Evolutionary conservation across 768 basidiomycete species (phyloP), one percentile per base, ranked within the genome.

Genomic region (Amanita rimosa): DNA sequence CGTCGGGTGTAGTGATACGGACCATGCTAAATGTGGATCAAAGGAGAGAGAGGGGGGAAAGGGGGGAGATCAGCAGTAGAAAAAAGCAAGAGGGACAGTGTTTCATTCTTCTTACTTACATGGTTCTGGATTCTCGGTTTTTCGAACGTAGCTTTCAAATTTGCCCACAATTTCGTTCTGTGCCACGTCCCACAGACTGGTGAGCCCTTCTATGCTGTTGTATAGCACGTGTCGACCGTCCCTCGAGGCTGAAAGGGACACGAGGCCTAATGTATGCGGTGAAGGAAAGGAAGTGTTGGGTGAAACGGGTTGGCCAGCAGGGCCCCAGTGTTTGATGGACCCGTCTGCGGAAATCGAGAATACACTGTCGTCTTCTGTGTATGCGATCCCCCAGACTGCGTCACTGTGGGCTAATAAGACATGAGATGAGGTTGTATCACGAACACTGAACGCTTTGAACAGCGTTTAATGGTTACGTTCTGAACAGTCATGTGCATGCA

Each of bases 151-250:
- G 54, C 87, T 92, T 62, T 92, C 89, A 50, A 78, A 78, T 48
- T 71, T 76, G 9, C 79, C 85, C 0, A 79, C 61, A 2, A 83
- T 60, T 31, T 75, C 69, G 3, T 83, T 84, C 14, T 68, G 74
- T 31, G 73, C 64, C 40, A 92, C 61, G 59, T 93, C 81, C 76
- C 83, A 84, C 21, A 94, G 65, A 41, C 67, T 73, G 0, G 89
- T 90, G 24, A 83, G 75, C 1, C 93, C 93, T 57, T 95, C 92
- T 16, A 94, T 69, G 48, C 84, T 84, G 57, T 91, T 91, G 56
- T 81, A 85, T 39, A 96, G 62, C 0, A 79, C 89, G 26, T 65
- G 67, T 41, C 66, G 70, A 6, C 88, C 93, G 42, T 79, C 72
- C 0, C 75, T 72, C 16, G 81, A 75, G 6, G 78, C 78, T 14